Base-by-base conservation (phyloP, 2,329 filamentous ascomycete genomes). In the Didymella arachidicola region DNA sequence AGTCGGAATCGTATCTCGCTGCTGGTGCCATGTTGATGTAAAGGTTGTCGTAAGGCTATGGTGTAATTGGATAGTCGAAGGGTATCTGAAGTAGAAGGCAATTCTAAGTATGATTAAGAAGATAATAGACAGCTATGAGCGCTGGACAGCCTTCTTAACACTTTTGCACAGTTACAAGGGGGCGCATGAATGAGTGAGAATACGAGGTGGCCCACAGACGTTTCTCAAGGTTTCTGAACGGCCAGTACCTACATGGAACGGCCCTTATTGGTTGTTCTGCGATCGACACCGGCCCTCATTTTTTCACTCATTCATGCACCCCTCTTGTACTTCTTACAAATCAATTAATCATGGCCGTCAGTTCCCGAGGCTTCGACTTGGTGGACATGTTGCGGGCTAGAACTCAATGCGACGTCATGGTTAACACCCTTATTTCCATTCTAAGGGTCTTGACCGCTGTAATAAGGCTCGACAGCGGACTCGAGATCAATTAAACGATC, bases 1-100 rank as follows among this genome's bases (percentile, higher is more conserved):
- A 60, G 52, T 77, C 72, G 50, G 79, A 75, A 56, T 79, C 71
- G 63, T 77, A 81, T 63, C 80, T 71, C 56, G 65, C 61, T 47
- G 57, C 16, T 51, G 74, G 70, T 59, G 74, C 68, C 78, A 80
- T 79, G 52, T 56, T 74, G 59, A 16, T 45, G 18, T 42, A 36
- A 11, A 26, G 19, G 4, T 12, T 27, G 25, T 38, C 4, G 12
- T 46, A 30, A 25, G 32, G 25, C 7, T 7, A 39, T 43, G 14
- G 43, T 50, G 27, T 2, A 45, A 32, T 27, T 10, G 18, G 16
- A 25, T 19, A 18, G 47, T 60, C 47, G 48, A 39, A 38, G 46
- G 51, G 47, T 51, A 52, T 55, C 5, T 47, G 19, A 11, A 43
- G 2, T 42, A 8, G 4, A 25, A 27, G 18, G 19, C 12, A 39